Evolutionary conservation across 495 filamentous ascomycete species (phyloP), one percentile per base, ranked within the genome.

Genomic region (Daldinia vernicosa): DNA sequence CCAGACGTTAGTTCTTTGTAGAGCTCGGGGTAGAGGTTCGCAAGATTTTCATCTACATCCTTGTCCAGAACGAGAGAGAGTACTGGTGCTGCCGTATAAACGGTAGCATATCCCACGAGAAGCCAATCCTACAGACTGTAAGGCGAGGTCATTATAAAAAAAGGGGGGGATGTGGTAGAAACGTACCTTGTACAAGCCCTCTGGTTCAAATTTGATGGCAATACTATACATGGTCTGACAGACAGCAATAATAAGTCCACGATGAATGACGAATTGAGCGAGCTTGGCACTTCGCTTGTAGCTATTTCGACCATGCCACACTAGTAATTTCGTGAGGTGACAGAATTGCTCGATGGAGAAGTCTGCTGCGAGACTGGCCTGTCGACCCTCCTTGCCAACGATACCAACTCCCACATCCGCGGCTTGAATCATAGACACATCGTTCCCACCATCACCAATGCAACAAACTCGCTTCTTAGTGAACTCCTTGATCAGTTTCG

Each of bases 381-480:
- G 96, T 14, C 92, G 89, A 17, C 96, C 96, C 80, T 99, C 96
- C 80, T 98, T 98, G 50, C 96, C 96, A 9, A 98, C 96, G 67
- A 99, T 98, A 33, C 96, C 96, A 63, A 99, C 93, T 43, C 96
- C 96, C 1, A 99, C 93, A 74, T 98, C 96, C 1, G 96, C 96
- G 6, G 95, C 94, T 81, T 97, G 95, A 72, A 99, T 99, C 96
- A 99, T 99, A 57, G 91, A 94, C 30, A 99, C 96, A 78, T 99
- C 96, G 81, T 99, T 99, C 57, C 95, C 95, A 43, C 95, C 95
- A 71, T 99, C 95, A 47, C 95, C 95, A 71, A 99, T 98, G 75
- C 94, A 97, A 78, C 93, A 96, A 28, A 97, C 91, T 33, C 96
- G 90, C 77, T 98, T 98, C 77, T 91, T 91, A 9, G 96, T 99